Base-by-base conservation (phyloP, 331 rosid genomes). In the Quercus phellos region DNA sequence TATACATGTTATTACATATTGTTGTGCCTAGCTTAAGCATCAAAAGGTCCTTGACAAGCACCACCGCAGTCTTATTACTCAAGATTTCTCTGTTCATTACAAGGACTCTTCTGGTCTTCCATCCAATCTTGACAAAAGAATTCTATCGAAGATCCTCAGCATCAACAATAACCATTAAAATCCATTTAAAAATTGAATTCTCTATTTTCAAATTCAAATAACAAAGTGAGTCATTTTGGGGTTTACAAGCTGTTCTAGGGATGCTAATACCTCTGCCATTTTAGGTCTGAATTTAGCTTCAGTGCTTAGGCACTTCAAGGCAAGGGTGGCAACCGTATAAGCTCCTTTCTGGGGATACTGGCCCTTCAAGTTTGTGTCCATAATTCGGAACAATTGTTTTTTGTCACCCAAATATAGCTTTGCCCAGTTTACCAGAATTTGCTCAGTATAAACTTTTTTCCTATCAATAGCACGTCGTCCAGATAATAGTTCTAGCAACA, bases 351-450 rank as follows among this genome's bases (percentile, higher is more conserved):
- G 93, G 1, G 99, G 95, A 70, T 95, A 95, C 51, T 93, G 97
- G 27, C 99, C 99, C 80, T 91, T 96, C 81, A 95, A 69, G 70
- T 92, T 90, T 55, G 99, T 88, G 80, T 95, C 99, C 99, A 95
- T 95, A 6, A 95, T 95, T 74, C 99, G 85, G 75, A 92, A 95
- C 55, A 92, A 78, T 83, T 80, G 91, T 58, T 97, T 34, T 61
- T 84, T 95, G 59, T 95, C 98, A n/a, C 91, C 82, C 78, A 95
- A 77, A 80, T 90, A 95, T 32, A 94, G 99, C 27, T 29, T 91
- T 26, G 97, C 97, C 99, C 99, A 91, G 22, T 92, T 94, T 19
- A 95, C 99, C 53, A 95, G 88, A 79, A 90, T 87, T 76, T 90
- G 94, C 73, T 95, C 98, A 46, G 80, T 42, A 4, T 89, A 91